A percentile compares a stretch with the other conserved stretches of the same genome.
phyloP scores from a whole-genome alignment of 176 grass and related monocot species.

The Ampelocalamus luodianensis region DNA sequence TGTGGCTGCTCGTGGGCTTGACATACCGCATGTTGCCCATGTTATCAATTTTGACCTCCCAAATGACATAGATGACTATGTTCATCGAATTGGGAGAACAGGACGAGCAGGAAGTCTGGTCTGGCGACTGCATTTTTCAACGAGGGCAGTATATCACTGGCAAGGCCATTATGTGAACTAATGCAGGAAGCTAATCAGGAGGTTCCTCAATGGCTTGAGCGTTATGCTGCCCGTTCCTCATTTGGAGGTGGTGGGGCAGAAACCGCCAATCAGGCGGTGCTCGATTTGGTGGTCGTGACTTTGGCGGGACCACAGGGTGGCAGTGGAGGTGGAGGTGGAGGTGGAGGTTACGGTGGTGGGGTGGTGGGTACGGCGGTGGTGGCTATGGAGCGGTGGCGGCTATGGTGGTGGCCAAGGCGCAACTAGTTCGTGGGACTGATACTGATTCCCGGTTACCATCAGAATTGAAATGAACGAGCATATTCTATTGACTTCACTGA shows the following conservation, averaged over 20 bases:
- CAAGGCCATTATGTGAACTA: constrained; percentile 61
- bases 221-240: constrained; percentile 56
- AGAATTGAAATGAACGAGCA: constrained; percentile 30
- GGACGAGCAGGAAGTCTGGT: constrained; percentile 69
- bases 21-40: constrained; percentile 89
- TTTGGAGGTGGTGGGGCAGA: constrained; percentile 71
- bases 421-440: constrained; percentile 83
- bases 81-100: constrained; percentile 86
- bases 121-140: constrained; percentile 90
- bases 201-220: constrained; percentile 74
- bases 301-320: constrained; percentile 66
- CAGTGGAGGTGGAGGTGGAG: constrained; percentile 48
- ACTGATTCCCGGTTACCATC: not conserved
- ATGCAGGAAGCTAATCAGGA: constrained; percentile 90
- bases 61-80: constrained; percentile 88
- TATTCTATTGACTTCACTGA: constrained; percentile 52
- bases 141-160: constrained; percentile 60
- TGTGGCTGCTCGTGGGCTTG: constrained; percentile 88
- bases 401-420: constrained; percentile 53
- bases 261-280: constrained; percentile 72
- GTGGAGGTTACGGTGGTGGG: constrained; percentile 41
- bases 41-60: constrained; percentile 96
- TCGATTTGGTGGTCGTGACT: constrained; percentile 79
- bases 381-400: constrained; percentile 46
- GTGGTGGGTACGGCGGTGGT: constrained; percentile 18